Conservation (phyloP, 805 yeast genomes). For the Candida namnaoensis region DNA sequence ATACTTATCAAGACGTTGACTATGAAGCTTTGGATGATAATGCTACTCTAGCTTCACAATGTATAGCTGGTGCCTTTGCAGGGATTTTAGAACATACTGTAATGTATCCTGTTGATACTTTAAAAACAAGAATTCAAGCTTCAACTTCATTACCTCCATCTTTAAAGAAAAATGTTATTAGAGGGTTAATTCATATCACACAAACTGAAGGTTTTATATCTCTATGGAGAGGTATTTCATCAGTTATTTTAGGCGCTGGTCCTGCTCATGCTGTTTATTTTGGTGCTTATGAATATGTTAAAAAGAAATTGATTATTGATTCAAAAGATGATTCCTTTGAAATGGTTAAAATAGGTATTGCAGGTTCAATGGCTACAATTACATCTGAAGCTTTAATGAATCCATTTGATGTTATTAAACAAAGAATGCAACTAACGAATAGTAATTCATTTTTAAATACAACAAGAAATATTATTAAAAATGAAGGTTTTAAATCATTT, state of each 20-base stretch:
- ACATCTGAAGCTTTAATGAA: slow-evolving; percentile 95
- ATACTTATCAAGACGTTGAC: slow-evolving; percentile 44
- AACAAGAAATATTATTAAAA: slow-evolving; percentile 40
- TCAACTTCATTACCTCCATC: slow-evolving; percentile 5
- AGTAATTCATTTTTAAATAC: slow-evolving; percentile 19
- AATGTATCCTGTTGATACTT: slow-evolving; percentile 95
- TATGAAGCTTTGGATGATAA: slow-evolving; percentile 88
- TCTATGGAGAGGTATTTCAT: slow-evolving; percentile 88
- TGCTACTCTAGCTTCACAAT: slow-evolving; percentile 75
- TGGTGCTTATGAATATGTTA: slow-evolving; percentile 81
- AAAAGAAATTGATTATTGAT: slow-evolving; percentile 24
- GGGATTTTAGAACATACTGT: slow-evolving; percentile 98
- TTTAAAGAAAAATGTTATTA: slow-evolving; percentile 38
- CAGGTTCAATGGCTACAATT: slow-evolving; percentile 90
- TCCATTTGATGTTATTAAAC: slow-evolving; percentile 93
- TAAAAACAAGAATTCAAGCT: slow-evolving; percentile 88
- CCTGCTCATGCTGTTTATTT: slow-evolving; percentile 98
- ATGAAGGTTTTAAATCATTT: slow-evolving; percentile 73
- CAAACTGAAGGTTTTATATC: slow-evolving; percentile 83
- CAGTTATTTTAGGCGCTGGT: slow-evolving; percentile 95
- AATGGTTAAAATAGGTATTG: slow-evolving; percentile 74
- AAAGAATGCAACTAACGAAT: slow-evolving; percentile 69
- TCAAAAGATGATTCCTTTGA: slow-evolving; percentile 36
- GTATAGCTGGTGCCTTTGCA: slow-evolving; percentile 95
- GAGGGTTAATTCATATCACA: slow-evolving; percentile 67